A percentile compares a stretch with the other conserved stretches of the same genome.
phyloP scores from a whole-genome alignment of 148 eudicot species.

The Oxyria digyna region DNA sequence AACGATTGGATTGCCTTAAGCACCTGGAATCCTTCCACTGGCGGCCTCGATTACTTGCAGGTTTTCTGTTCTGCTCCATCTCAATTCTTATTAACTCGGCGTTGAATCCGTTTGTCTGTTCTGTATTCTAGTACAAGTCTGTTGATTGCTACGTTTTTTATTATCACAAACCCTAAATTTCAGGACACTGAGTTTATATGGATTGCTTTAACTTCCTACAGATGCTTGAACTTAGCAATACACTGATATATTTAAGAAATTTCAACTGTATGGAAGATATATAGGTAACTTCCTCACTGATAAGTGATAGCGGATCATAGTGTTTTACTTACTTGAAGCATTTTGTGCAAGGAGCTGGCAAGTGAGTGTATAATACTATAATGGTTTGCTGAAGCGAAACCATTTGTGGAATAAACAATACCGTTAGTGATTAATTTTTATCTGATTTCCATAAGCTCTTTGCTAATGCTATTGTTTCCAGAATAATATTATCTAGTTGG shows the following conservation, averaged over 20 bases:
- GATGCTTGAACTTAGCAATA: not conserved
- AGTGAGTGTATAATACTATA: not conserved
- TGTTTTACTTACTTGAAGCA: not conserved
- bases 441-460: not conserved
- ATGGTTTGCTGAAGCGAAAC: not conserved
- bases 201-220: not conserved
- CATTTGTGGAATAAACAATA: not conserved
- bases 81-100: not conserved
- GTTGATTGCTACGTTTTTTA: not conserved
- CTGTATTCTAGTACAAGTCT: not conserved
- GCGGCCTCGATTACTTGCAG: slow-evolving; percentile 76
- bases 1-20: slow-evolving; percentile 64
- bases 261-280: not conserved
- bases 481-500: not conserved
- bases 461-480: not conserved
- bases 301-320: not conserved
- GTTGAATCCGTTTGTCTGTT: not conserved
- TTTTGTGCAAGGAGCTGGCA: not conserved
- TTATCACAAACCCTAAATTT: not conserved
- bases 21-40: slow-evolving; percentile 52
- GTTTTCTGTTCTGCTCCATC: slow-evolving; percentile 15
- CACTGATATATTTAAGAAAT: not conserved
- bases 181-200: not conserved
- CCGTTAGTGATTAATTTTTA: not conserved
- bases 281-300: not conserved